phyloP scores from a whole-genome alignment of 2,329 filamentous ascomycete genomes.

The Calycina marina region DNA sequence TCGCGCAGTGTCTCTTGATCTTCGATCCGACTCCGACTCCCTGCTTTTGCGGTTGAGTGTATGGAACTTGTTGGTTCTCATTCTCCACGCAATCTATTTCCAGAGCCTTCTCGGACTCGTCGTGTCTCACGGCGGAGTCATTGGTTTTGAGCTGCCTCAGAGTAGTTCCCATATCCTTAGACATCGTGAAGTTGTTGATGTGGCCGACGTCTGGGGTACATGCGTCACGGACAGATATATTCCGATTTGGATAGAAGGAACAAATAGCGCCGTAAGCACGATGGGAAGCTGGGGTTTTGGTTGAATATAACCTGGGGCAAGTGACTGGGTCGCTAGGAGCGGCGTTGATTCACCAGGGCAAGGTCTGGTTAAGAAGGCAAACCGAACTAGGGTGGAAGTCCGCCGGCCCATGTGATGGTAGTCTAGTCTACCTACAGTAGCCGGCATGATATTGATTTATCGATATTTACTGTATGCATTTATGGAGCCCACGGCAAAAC shows the following conservation, averaged over 20 bases:
- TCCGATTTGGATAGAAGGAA: neutral
- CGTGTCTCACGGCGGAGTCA: constrained; percentile 1
- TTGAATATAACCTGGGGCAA: neutral
- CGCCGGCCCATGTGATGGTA: too few relatives aligned
- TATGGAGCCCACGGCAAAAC: neutral
- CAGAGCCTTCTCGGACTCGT: constrained; percentile 7
- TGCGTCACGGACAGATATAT: neutral
- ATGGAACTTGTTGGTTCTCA: neutral
- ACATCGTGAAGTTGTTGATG: neutral
- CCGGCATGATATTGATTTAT: too few relatives aligned
- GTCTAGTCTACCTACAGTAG: too few relatives aligned
- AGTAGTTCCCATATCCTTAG: neutral
- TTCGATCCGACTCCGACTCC: constrained; percentile 10
- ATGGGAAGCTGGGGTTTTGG: neutral
- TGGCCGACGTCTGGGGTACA: neutral
- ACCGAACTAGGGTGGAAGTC: neutral
- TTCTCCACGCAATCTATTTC: constrained; percentile 9
- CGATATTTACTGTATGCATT: too few relatives aligned
- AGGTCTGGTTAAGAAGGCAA: neutral
- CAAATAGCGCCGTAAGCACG: neutral
- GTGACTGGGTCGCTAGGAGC: neutral
- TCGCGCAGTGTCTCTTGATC: constrained; percentile 20
- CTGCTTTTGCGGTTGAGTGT: neutral
- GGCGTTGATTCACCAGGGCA: neutral
- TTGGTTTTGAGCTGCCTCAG: neutral